Conservation (phyloP, 2,329 filamentous ascomycete species). For the Sarocladium brachiariae region DNA sequence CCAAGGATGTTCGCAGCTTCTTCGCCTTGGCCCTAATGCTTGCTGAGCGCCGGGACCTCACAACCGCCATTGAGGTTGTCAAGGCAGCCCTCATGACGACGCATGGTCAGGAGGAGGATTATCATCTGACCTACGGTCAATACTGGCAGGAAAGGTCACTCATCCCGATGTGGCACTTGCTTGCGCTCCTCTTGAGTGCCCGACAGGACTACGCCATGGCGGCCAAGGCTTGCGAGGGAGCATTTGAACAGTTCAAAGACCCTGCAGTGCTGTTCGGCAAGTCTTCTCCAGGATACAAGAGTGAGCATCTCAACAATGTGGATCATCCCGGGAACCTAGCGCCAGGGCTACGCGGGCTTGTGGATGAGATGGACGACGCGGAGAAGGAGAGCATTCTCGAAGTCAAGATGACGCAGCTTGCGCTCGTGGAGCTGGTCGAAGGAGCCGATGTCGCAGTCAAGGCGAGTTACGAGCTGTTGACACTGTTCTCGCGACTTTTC, state of each 20-base stretch:
- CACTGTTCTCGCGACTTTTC: slow-evolving; percentile 76
- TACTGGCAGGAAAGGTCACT: slow-evolving; percentile 58
- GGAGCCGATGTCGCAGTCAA: slow-evolving; percentile 83
- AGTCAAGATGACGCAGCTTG: slow-evolving; percentile 90
- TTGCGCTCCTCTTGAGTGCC: slow-evolving; percentile 78
- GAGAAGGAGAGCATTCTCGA: slow-evolving; percentile 88
- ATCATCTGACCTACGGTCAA: slow-evolving; percentile 37
- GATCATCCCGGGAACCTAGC: slow-evolving; percentile 23
- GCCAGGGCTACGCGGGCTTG: slow-evolving; percentile 38
- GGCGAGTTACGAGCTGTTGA: slow-evolving; percentile 75
- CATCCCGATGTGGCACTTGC: slow-evolving; percentile 84
- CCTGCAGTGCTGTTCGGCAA: slow-evolving; percentile 62
- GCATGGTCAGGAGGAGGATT: slow-evolving; percentile 37
- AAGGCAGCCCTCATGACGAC: slow-evolving; percentile 66
- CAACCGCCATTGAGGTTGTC: slow-evolving; percentile 72
- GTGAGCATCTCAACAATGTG: slow-evolving; percentile 59
- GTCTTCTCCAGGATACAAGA: slow-evolving; percentile 48
- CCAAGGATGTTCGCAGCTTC: slow-evolving; percentile 66
- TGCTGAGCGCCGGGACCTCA: slow-evolving; percentile 77
- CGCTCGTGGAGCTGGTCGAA: slow-evolving; percentile 75
- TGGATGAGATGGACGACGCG: slow-evolving; percentile 74
- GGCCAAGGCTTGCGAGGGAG: slow-evolving; percentile 76
- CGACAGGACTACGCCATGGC: slow-evolving; percentile 80
- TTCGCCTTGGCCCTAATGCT: slow-evolving; percentile 81
- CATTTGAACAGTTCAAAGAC: slow-evolving; percentile 82